These are phyloP conservation scores for Acanthamoeba rhysodes DNA, from an alignment of 208 protist species.

Conservation along the genomic window DNA sequence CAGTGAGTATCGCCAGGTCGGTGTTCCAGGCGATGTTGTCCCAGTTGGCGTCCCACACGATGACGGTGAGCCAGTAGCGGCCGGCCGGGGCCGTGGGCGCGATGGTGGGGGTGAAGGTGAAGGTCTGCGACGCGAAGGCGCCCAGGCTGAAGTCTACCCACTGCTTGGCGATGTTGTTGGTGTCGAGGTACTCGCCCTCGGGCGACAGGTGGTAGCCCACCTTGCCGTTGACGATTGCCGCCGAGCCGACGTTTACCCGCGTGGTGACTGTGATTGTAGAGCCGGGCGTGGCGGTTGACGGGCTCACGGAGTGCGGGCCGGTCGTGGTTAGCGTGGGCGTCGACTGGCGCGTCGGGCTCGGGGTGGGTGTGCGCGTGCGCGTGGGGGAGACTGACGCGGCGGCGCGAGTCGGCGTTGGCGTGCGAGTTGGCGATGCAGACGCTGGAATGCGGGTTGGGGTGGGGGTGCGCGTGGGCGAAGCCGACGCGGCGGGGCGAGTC, in stretches of 20 bases:
- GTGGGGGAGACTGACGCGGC: too few species aligned
- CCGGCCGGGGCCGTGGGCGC: not conserved
- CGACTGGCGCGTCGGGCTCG: not conserved
- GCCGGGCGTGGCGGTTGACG: not conserved
- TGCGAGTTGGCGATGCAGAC: not conserved
- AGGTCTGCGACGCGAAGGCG: not conserved
- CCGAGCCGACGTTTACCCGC: constrained; percentile 18
- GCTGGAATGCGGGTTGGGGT: too few species aligned
- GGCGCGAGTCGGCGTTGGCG: not conserved
- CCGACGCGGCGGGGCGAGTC: not conserved
- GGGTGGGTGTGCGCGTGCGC: not conserved
- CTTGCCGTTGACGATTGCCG: not conserved
- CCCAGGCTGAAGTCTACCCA: not conserved
- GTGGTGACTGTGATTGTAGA: not conserved
- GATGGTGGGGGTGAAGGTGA: constrained; percentile 21
- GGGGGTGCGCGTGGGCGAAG: not conserved
- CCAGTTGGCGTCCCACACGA: constrained; percentile 36
- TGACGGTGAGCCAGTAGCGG: constrained; percentile 29
- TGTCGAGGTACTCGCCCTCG: not conserved
- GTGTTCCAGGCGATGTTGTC: constrained; percentile 53
- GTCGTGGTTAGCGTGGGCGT: not conserved
- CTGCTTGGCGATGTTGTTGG: not conserved
- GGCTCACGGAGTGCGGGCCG: not conserved
- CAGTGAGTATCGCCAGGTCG: not conserved
- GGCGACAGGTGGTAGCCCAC: constrained; percentile 33